Percentiles rank a stretch among this genome's conserved stretches.
phyloP scores from a whole-genome alignment of 192 early-diverging fungal species.

The Mortierella claussenii region DNA sequence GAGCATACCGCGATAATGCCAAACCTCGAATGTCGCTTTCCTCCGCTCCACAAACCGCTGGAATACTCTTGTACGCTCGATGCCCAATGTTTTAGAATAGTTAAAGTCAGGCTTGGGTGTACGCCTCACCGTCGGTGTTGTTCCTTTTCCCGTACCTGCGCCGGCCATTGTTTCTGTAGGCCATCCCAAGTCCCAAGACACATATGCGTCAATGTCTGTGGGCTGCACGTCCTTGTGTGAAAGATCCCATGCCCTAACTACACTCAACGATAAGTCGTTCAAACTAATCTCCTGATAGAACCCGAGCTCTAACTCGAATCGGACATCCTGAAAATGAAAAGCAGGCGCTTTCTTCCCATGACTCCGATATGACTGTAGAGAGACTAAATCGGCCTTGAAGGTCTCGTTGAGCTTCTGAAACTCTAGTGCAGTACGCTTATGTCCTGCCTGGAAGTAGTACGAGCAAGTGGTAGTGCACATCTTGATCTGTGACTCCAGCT shows the following conservation, averaged over 20 bases:
- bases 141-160: slow-evolving; percentile 70
- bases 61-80: slow-evolving; percentile 69
- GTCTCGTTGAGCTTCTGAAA: slow-evolving; percentile 72
- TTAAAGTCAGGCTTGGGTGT: slow-evolving; percentile 62
- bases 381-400: slow-evolving; percentile 63
- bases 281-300: slow-evolving; percentile 63
- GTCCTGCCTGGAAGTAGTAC: slow-evolving; percentile 53
- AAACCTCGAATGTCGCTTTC: slow-evolving; percentile 76
- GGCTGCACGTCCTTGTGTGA: slow-evolving; percentile 61
- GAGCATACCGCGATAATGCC: slow-evolving; percentile 70
- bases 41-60: slow-evolving; percentile 74
- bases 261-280: slow-evolving; percentile 74
- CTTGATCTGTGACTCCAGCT: slow-evolving; percentile 66
- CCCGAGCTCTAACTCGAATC: slow-evolving; percentile 59
- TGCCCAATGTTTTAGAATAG: slow-evolving; percentile 63
- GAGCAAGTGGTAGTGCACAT: slow-evolving; percentile 57
- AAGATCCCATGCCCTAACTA: slow-evolving; percentile 68
- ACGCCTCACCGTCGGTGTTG: slow-evolving; percentile 61
- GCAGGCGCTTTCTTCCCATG: slow-evolving; percentile 52
- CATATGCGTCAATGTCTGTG: slow-evolving; percentile 71
- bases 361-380: slow-evolving; percentile 55
- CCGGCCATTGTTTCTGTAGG: slow-evolving; percentile 64
- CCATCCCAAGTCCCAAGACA: slow-evolving; percentile 83
- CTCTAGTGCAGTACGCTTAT: slow-evolving; percentile 61
- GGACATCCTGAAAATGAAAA: slow-evolving; percentile 68